Evolutionary conservation across 305 asterid species (phyloP).

Genomic region (Salvia sclarea): DNA sequence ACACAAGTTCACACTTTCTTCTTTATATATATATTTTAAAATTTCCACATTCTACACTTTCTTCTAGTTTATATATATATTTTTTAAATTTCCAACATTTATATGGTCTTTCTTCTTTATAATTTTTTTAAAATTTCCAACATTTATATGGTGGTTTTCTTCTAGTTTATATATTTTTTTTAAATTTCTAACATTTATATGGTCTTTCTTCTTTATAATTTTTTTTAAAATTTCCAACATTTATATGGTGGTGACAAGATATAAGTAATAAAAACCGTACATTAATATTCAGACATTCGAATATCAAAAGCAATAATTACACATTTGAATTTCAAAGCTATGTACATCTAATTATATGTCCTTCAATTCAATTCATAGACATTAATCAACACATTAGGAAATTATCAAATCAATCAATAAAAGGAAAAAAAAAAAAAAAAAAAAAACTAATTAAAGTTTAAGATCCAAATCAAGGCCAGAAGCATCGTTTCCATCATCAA

Average conservation of each 20-base stretch:
- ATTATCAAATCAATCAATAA: neutral
- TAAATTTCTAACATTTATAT: no score
- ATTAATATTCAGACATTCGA: neutral
- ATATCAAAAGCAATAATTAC: neutral
- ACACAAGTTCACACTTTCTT: no score
- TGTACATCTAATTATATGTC: neutral
- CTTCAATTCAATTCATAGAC: neutral
- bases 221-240: no score
- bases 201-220: no score
- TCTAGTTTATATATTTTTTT: no score
- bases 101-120: no score
- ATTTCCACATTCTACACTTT: no score
- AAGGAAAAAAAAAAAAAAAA: neutral
- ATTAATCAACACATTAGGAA: neutral
- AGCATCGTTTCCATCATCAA: constrained; percentile 23
- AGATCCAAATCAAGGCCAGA: constrained; percentile 57
- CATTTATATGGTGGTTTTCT: no score
- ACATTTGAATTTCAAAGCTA: neutral
- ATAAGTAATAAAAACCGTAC: neutral
- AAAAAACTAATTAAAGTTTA: constrained; percentile 40
- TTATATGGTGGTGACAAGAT: neutral
- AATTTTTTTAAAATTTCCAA: no score
- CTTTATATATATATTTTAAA: no score
- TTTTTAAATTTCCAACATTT: no score
- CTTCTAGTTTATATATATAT: no score